phyloP scores from a whole-genome alignment of 441 rosid species.

The Erodium moschatum region DNA sequence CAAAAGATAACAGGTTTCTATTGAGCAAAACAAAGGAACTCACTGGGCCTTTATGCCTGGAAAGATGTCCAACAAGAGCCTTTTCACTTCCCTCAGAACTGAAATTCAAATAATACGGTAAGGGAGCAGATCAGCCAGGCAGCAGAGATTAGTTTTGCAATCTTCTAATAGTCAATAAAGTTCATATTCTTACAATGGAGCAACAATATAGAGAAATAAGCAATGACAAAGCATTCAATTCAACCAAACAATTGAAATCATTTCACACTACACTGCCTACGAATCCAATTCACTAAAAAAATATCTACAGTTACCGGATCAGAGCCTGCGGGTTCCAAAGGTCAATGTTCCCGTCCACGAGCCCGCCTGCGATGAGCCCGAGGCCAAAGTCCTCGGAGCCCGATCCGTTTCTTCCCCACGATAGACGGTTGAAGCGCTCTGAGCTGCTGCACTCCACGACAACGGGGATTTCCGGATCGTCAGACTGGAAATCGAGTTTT shows the following conservation, averaged over 20 bases:
- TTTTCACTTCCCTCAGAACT: conserved; percentile 50
- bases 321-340: conserved; percentile 74
- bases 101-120: conserved; percentile 17
- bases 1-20: neutral
- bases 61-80: conserved; percentile 63
- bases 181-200: neutral
- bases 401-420: conserved; percentile 87
- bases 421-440: conserved; percentile 85
- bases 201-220: neutral
- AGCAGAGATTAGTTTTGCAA: neutral
- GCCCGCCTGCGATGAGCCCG: conserved; percentile 94
- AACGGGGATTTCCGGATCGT: conserved; percentile 64
- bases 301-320: conserved; percentile 47
- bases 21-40: conserved; percentile 31
- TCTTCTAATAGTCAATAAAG: neutral
- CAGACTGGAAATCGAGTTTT: conserved; percentile 84
- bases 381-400: conserved; percentile 63
- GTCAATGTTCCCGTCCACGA: conserved; percentile 80
- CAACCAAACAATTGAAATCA: conserved; percentile 10
- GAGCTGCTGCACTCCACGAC: conserved; percentile 77
- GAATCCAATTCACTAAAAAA: neutral
- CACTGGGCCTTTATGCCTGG: conserved; percentile 90
- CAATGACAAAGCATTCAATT: neutral
- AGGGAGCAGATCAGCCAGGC: neutral
- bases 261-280: neutral